phyloP scores from a whole-genome alignment of 208 protist species.

The Leishmania lainsoni region DNA sequence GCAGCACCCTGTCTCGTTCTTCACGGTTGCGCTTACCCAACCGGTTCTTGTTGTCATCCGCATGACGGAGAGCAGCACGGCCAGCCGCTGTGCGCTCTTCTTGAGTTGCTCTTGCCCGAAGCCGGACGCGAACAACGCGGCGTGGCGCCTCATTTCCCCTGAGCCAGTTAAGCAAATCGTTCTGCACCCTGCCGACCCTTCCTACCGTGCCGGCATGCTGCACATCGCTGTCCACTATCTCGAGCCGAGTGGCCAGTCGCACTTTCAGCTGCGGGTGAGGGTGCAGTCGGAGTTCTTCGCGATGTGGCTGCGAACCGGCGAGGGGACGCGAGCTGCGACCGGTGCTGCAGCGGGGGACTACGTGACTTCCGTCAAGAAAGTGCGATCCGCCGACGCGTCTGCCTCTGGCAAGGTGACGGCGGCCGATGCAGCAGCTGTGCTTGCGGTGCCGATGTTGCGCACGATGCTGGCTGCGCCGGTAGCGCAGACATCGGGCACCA shows the following conservation, averaged over 20 bases:
- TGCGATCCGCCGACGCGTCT: background rate
- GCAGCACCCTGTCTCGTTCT: conserved; percentile 61
- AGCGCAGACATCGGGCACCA: background rate
- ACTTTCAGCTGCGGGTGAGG: conserved; percentile 65
- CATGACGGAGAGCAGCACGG: conserved; percentile 83
- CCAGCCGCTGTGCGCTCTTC: conserved; percentile 72
- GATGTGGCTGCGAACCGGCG: conserved; percentile 47
- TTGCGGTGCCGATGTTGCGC: conserved; percentile 9
- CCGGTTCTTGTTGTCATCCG: conserved; percentile 63
- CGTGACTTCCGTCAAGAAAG: background rate
- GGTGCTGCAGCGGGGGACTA: background rate
- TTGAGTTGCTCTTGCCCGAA: conserved; percentile 62
- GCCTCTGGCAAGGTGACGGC: background rate
- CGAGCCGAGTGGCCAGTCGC: conserved; percentile 65
- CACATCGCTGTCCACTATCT: conserved; percentile 84
- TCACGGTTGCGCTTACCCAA: conserved; percentile 47
- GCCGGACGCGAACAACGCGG: conserved; percentile 73
- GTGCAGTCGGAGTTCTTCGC: conserved; percentile 42
- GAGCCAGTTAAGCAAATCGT: conserved; percentile 73
- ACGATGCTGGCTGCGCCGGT: conserved; percentile 1
- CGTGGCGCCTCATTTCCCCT: conserved; percentile 78
- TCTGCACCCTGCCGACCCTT: conserved; percentile 76
- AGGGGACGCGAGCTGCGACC: conserved; percentile 6
- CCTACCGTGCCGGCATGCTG: conserved; percentile 48
- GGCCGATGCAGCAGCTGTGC: background rate